These are phyloP conservation scores for Rhizopus stolonifer DNA, from an alignment of 371 early-diverging fungal genomes.

Conservation along the genomic window DNA sequence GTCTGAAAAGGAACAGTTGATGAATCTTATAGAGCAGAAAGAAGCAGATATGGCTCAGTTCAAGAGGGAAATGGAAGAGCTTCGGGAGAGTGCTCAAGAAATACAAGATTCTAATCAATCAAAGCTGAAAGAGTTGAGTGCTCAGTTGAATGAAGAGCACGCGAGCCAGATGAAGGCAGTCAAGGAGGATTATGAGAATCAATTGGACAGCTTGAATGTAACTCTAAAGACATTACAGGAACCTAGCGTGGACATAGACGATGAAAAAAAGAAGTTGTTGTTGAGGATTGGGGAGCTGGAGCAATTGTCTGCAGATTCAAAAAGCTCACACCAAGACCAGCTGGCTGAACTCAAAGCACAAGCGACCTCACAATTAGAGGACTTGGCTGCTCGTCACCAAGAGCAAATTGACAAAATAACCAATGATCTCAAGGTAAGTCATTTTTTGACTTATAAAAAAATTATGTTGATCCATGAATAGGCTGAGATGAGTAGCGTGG, in stretches of 20 bases:
- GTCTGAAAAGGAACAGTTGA: background rate
- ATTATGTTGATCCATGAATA: background rate
- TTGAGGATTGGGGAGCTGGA: conserved; percentile 21
- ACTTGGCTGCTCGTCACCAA: conserved; percentile 10
- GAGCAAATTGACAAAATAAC: conserved; percentile 11
- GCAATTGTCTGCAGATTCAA: conserved; percentile 6
- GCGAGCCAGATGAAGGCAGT: conserved; percentile 11
- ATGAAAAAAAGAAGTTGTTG: conserved; percentile 18
- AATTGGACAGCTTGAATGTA: conserved; percentile 17
- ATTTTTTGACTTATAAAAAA: background rate
- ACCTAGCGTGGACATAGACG: conserved; percentile 14
- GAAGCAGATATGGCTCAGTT: conserved; percentile 20
- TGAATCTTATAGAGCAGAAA: conserved; percentile 13
- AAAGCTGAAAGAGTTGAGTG: conserved; percentile 19
- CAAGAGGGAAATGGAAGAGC: conserved; percentile 28
- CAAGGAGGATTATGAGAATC: conserved; percentile 22
- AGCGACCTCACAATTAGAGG: conserved; percentile 14
- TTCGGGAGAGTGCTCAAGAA: conserved; percentile 28
- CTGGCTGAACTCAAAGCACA: conserved; percentile 10
- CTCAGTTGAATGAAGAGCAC: conserved; percentile 26
- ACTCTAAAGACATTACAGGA: conserved; percentile 16
- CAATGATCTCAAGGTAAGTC: conserved; percentile 11
- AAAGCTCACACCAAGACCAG: conserved; percentile 12
- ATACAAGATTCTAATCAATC: conserved; percentile 32
- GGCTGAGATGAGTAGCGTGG: conserved; percentile 17